Evolutionary conservation across 208 protist genomes (phyloP).

Genomic region (Balamuthia mandrillaris): DNA sequence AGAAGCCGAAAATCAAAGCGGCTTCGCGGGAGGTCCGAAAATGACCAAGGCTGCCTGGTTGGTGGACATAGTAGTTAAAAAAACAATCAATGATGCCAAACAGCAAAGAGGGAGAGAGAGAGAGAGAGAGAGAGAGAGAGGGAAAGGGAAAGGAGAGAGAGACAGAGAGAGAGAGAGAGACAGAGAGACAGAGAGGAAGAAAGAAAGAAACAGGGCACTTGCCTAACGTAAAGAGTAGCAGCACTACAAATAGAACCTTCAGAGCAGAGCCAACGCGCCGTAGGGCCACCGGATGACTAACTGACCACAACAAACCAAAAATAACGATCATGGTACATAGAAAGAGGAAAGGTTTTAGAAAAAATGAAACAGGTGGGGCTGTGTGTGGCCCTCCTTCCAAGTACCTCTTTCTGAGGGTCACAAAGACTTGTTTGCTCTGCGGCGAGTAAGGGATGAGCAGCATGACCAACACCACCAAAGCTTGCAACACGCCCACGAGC

Average conservation of each 20-base stretch:
- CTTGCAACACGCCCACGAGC: not conserved
- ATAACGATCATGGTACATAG: too few species aligned
- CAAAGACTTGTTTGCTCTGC: not conserved
- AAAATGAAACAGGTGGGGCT: not conserved
- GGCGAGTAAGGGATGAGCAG: not conserved
- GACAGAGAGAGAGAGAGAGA: not conserved
- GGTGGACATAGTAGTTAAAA: too few species aligned
- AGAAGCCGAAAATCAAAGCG: too few species aligned
- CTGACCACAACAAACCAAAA: not conserved
- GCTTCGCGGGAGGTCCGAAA: too few species aligned
- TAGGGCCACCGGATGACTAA: not conserved
- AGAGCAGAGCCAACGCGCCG: not conserved
- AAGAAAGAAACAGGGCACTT: not conserved
- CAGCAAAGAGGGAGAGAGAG: not conserved
- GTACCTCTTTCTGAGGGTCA: not conserved
- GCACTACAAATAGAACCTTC: not conserved
- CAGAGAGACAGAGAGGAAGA: not conserved
- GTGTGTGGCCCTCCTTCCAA: not conserved
- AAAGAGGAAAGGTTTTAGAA: not conserved
- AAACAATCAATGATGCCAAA: too few species aligned
- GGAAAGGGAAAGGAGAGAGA: not conserved
- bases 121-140: not conserved
- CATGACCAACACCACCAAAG: not conserved
- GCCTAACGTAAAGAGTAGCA: not conserved
- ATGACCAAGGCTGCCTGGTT: too few species aligned